A percentile compares a stretch with the other conserved stretches of the same genome.
phyloP scores from a whole-genome alignment of 2,329 filamentous ascomycete species.

The Scolecobasidium constrictum region DNA sequence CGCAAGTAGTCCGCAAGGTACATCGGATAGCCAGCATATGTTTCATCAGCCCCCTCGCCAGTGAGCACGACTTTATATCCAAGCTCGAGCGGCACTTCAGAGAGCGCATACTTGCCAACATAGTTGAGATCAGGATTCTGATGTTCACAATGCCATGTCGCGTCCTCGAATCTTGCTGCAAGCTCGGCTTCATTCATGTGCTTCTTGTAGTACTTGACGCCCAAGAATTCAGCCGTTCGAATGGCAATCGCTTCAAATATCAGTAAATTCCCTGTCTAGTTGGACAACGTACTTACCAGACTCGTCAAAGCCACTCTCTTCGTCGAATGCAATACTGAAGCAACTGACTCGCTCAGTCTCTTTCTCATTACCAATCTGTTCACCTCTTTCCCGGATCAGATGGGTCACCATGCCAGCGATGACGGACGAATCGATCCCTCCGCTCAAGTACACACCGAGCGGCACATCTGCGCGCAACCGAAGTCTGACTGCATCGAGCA shows the following conservation, averaged over 20 bases:
- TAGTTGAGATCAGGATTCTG: conserved; percentile 41
- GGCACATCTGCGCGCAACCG: conserved; percentile 47
- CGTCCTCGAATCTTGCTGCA: conserved; percentile 32
- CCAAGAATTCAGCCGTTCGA: conserved; percentile 37
- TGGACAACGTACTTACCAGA: too few relatives aligned
- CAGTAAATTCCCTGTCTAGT: too few relatives aligned
- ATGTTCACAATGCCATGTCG: conserved; percentile 34
- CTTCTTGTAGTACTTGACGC: conserved; percentile 33
- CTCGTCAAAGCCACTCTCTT: conserved; percentile 39
- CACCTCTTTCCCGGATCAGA: conserved; percentile 36
- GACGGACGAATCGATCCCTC: too few relatives aligned
- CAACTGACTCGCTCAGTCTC: conserved; percentile 29
- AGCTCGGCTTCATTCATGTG: conserved; percentile 33
- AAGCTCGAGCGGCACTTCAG: conserved; percentile 31
- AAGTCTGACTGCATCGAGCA: conserved; percentile 42
- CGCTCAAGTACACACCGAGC: too few relatives aligned
- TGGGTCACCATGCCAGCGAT: conserved; percentile 46
- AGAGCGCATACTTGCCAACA: conserved; percentile 41
- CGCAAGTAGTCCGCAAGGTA: conserved; percentile 37
- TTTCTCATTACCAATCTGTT: conserved; percentile 33
- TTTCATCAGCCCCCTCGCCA: conserved; percentile 42
- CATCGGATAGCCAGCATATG: conserved; percentile 41
- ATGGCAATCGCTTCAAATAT: conserved; percentile 35
- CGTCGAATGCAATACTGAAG: conserved; percentile 44
- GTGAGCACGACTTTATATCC: conserved; percentile 46